phyloP scores from a whole-genome alignment of 208 protist genomes.

The Acanthamoeba sp. region DNA sequence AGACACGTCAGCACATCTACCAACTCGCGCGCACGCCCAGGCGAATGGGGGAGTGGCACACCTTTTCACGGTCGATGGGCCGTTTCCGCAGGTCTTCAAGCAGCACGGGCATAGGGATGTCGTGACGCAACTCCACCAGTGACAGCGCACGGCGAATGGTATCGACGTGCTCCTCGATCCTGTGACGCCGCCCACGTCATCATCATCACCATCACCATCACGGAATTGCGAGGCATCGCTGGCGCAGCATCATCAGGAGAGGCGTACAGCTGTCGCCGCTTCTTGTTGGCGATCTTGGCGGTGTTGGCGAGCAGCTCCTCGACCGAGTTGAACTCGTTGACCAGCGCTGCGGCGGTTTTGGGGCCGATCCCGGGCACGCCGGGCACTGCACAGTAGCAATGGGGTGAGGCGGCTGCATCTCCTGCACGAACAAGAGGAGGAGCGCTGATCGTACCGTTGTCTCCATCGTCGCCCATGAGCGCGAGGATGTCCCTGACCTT shows the following conservation, averaged over 20 bases:
- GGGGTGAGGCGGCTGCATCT: neutral
- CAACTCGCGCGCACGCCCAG: too few species aligned
- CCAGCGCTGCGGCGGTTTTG: conserved; percentile 44
- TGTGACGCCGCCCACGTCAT: neutral
- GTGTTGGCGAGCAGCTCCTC: conserved; percentile 21
- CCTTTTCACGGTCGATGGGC: conserved; percentile 33
- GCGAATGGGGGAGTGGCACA: neutral
- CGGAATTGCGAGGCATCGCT: too few species aligned
- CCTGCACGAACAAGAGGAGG: neutral
- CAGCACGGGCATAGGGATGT: neutral
- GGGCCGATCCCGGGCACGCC: conserved; percentile 59
- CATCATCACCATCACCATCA: too few species aligned
- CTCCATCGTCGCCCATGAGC: conserved; percentile 45
- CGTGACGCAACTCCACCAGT: conserved; percentile 35
- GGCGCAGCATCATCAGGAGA: neutral
- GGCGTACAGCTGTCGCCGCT: neutral
- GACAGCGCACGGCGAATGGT: neutral
- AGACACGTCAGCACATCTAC: neutral
- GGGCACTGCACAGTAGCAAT: neutral
- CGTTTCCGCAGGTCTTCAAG: neutral
- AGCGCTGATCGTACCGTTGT: conserved; percentile 3
- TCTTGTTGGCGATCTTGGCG: conserved; percentile 4
- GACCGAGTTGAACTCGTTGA: neutral
- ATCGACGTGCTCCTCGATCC: conserved; percentile 16
- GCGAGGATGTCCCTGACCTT: conserved; percentile 31